Evolutionary conservation across 169 alveolate genomes (phyloP), one percentile per base, ranked within the genome.

Genomic region (Babesia caballi): DNA sequence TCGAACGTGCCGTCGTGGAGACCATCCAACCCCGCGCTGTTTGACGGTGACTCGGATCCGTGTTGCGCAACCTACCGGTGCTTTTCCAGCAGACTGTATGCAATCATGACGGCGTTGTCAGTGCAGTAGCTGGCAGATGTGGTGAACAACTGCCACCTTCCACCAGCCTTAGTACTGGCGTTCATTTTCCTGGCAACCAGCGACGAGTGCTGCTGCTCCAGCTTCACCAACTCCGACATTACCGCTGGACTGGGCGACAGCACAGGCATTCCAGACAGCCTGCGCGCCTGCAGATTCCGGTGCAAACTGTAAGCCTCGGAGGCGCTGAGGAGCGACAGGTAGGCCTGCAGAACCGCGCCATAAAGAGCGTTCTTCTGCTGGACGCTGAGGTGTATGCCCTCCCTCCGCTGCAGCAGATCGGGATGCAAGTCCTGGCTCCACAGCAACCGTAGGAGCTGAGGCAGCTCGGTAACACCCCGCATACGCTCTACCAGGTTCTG

Each of bases 91-190:
- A 81, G 61, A 52, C 88, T 81, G 54, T 58, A 63, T 4, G 63
- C 83, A 27, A 71, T 61, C 88, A 81, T 81, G 28, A 71, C 84
- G 23, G 88, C 88, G 35, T 81, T 81, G 30, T 81, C 88, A 15
- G 76, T 71, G 42, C 78, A 71, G 38, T 71, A 70, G 21, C 50
- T 81, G 25, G 41, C 51, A 28, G 74, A 38, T 19, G 88, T 61
- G 4, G 80, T 51, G 50, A 47, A 81, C 41, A 81, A 54, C 19
- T 81, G 28, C 88, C 88, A 81, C n/a, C 44, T 12, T 3, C 17
- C 28, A 6, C n/a, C 23, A 14, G 4, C 21, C 8, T 4, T 15
- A 9, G 21, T 33, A n/a, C n/a, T n/a, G n/a, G n/a, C n/a, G n/a
- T n/a, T n/a, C n/a, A n/a, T n/a, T n/a, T n/a, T n/a, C n/a, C n/a